These are phyloP conservation scores for Aspergillus carbonarius DNA, from an alignment of 2,329 filamentous ascomycete genomes.

Conservation along the genomic window DNA sequence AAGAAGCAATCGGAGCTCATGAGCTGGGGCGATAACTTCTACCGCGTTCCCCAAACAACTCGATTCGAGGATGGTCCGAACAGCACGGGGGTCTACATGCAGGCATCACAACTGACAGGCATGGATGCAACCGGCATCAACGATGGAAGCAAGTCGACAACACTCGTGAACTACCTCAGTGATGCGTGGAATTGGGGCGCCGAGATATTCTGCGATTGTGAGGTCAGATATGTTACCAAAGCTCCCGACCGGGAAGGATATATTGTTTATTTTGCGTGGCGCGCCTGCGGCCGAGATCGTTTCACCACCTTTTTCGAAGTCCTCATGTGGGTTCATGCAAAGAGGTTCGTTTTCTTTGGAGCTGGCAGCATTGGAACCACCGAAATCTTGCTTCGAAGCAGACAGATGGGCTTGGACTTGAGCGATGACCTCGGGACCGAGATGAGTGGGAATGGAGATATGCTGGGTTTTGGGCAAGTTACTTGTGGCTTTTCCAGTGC, in stretches of 20 bases:
- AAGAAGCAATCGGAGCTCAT: conserved; percentile 1
- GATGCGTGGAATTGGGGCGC: conserved; percentile 73
- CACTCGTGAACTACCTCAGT: conserved; percentile 61
- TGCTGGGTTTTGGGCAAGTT: conserved; percentile 8
- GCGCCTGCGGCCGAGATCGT: background rate
- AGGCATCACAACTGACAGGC: background rate
- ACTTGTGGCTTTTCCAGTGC: background rate
- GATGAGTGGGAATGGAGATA: conserved; percentile 12
- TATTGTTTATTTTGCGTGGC: conserved; percentile 49
- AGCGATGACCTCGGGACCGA: conserved; percentile 7
- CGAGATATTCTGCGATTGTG: conserved; percentile 68
- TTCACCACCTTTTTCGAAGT: background rate
- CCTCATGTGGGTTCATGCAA: conserved; percentile 24
- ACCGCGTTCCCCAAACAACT: conserved; percentile 2
- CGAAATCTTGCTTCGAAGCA: conserved; percentile 15
- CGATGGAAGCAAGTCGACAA: conserved; percentile 53
- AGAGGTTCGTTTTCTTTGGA: conserved; percentile 61
- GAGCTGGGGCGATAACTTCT: conserved; percentile 2
- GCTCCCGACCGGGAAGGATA: conserved; percentile 55
- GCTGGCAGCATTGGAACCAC: conserved; percentile 13
- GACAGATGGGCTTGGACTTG: background rate
- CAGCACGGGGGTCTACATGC: conserved; percentile 2
- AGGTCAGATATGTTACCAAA: conserved; percentile 63
- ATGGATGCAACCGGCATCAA: conserved; percentile 7
- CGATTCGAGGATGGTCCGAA: conserved; percentile 2